Base-by-base conservation (phyloP, 805 yeast species). In the Saturnispora saitoi region DNA sequence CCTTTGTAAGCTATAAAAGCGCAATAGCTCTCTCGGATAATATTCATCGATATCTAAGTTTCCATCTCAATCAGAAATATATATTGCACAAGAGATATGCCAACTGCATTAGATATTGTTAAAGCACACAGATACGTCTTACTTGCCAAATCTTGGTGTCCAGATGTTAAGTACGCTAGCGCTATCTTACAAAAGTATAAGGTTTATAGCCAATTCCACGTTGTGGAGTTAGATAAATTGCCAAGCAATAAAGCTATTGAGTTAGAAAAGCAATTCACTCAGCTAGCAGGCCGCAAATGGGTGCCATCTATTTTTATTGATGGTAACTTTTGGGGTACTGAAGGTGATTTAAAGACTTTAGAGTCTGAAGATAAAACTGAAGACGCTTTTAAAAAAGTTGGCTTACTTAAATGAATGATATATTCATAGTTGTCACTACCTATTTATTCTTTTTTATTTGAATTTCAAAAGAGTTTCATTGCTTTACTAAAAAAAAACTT, bases 81-180 rank as follows among this genome's bases (percentile, higher is more conserved):
- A 4, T 2, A 34, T 15, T 8, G 4, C 17, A 36, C 9, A 19
- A 32, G 11, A 6, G 42, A 45, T 28, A 59, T 58, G 60, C 50
- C 52, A 3, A 48, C 50, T 22, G 87, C 83, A 2, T 64, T 70
- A 46, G 64, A 72, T 26, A 64, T 79, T 48, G 70, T 83, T 48
- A 46, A 59, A 9, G 56, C 66, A 3, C 66, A 81, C 63, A 69
- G 69, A 43, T 77, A 64, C 55, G 69, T 84, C 51, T 75, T 81
- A 73, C 60, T 83, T 11, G 77, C 85, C 37, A 84, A 83, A 55
- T 72, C 82, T 17, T 83, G 89, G 89, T 84, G 93, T 63, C 86
- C 87, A 3, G 90, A 84, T 57, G 83, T 90, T 56, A 78, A 75
- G 44, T 84, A 81, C 60, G 77, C 84, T 3, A 71, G 75, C 51